Evolutionary conservation across 371 early-diverging fungal species (phyloP).

Genomic region (Mortierella sp.): DNA sequence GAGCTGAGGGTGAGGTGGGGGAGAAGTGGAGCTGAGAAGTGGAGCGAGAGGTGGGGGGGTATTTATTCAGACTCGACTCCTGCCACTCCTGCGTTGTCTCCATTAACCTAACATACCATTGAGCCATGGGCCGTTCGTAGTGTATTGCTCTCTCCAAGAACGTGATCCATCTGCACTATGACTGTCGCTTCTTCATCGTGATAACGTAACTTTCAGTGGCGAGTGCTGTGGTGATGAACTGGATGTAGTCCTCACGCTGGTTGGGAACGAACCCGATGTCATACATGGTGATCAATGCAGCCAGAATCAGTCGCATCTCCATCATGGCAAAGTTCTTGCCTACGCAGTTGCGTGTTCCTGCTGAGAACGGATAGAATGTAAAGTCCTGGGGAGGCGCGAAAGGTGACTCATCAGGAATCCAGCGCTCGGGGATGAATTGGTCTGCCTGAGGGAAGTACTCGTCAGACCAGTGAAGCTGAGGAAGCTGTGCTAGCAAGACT

Average conservation of each 20-base stretch:
- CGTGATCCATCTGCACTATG: too few species aligned
- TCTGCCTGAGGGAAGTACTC: slow-evolving; percentile 24
- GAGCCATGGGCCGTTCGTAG: too few species aligned
- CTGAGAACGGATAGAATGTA: slow-evolving; percentile 44
- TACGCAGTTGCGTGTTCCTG: slow-evolving; percentile 46
- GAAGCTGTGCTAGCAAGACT: slow-evolving; percentile 25
- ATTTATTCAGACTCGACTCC: too few species aligned
- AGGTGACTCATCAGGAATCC: slow-evolving; percentile 30
- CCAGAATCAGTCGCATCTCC: slow-evolving; percentile 48
- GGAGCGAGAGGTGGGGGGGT: too few species aligned
- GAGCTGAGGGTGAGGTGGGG: too few species aligned
- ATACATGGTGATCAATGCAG: slow-evolving; percentile 20
- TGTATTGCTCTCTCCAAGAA: too few species aligned
- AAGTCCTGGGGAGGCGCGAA: slow-evolving; percentile 28
- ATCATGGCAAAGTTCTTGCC: slow-evolving; percentile 54
- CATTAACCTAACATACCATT: too few species aligned
- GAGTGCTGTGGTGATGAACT: slow-evolving; percentile 33
- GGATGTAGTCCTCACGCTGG: slow-evolving; percentile 30
- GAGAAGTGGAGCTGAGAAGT: too few species aligned
- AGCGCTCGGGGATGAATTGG: slow-evolving; percentile 30
- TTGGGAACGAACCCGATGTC: slow-evolving; percentile 21
- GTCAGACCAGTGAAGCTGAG: slow-evolving; percentile 12
- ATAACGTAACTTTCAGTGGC: slow-evolving; percentile 39
- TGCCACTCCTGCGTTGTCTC: too few species aligned
- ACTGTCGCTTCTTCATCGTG: slow-evolving; percentile 21